Evolutionary conservation across 2,329 filamentous ascomycete genomes (phyloP).

Genomic region (Aspergillus spinulosporus): DNA sequence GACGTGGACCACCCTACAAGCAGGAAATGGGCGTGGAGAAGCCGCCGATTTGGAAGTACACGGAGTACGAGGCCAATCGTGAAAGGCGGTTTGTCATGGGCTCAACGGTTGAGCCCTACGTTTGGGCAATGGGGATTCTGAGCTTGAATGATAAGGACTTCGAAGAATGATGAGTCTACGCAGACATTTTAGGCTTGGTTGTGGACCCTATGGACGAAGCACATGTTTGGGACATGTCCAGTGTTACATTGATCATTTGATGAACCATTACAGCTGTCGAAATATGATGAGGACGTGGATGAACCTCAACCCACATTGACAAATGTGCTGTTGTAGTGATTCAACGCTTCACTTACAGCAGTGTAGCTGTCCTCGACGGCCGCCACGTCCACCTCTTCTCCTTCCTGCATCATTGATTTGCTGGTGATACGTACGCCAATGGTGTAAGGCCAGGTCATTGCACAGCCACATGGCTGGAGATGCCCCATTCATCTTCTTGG

Average conservation of each 20-base stretch:
- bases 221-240: background rate
- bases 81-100: slow-evolving; percentile 61
- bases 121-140: slow-evolving; percentile 74
- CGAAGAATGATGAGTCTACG: slow-evolving; percentile 31
- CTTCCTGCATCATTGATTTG: slow-evolving; percentile 6
- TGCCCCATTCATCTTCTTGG: background rate
- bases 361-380: background rate
- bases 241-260: background rate
- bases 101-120: slow-evolving; percentile 53
- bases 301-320: background rate
- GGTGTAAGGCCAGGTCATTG: background rate
- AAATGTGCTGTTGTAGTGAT: slow-evolving; percentile 8
- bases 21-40: slow-evolving; percentile 27
- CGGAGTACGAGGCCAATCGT: slow-evolving; percentile 30
- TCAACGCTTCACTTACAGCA: slow-evolving; percentile 4
- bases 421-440: slow-evolving; percentile 1
- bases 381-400: background rate
- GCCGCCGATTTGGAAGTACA: slow-evolving; percentile 6
- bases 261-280: background rate
- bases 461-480: slow-evolving; percentile 4
- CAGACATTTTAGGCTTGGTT: background rate
- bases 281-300: background rate
- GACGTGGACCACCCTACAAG: slow-evolving; percentile 73
- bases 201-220: background rate
- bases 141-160: slow-evolving; percentile 80